Percentiles rank a stretch among this genome's conserved stretches.
Conservation (phyloP, 805 yeast genomes). For the Candida qinlingensis region DNA sequence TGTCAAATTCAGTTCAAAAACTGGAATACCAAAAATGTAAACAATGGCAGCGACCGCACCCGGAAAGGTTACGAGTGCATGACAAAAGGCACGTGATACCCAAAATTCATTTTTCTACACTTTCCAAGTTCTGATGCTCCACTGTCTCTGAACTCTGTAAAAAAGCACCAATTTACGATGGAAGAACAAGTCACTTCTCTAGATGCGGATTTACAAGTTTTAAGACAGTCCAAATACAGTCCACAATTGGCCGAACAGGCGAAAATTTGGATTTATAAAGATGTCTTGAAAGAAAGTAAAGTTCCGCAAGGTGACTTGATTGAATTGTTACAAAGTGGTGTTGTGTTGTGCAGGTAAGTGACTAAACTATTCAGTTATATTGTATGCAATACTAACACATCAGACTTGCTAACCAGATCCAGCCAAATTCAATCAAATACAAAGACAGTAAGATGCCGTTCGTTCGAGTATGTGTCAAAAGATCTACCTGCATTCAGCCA, state of each 20-base stretch:
- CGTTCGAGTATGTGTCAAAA: conserved; percentile 1
- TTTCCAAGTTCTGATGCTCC: too few species aligned
- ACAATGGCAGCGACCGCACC: too few species aligned
- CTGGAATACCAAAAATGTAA: too few species aligned
- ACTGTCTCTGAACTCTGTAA: not conserved
- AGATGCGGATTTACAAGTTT: conserved; percentile 52
- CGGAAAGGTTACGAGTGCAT: too few species aligned
- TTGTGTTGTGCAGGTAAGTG: conserved; percentile 26
- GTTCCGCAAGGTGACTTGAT: conserved; percentile 39
- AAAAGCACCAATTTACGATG: not conserved
- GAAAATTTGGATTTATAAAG: conserved; percentile 47
- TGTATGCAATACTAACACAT: not conserved
- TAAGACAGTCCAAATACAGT: conserved; percentile 50
- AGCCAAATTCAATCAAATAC: conserved; percentile 35
- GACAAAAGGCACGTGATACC: too few species aligned
- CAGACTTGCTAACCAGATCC: conserved; percentile 36
- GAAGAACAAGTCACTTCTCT: conserved; percentile 42
- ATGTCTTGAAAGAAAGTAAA: conserved; percentile 27
- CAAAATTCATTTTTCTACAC: too few species aligned
- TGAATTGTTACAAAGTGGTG: conserved; percentile 58
- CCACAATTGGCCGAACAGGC: conserved; percentile 33
- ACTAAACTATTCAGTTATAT: too few species aligned
- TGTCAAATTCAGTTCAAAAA: too few species aligned
- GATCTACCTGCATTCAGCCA: conserved; percentile 43
- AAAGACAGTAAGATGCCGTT: conserved; percentile 57